Evolutionary conservation across 352 stramenopile species (phyloP), one percentile per base, ranked within the genome.

Genomic region (Aphanomyces euteiches): DNA sequence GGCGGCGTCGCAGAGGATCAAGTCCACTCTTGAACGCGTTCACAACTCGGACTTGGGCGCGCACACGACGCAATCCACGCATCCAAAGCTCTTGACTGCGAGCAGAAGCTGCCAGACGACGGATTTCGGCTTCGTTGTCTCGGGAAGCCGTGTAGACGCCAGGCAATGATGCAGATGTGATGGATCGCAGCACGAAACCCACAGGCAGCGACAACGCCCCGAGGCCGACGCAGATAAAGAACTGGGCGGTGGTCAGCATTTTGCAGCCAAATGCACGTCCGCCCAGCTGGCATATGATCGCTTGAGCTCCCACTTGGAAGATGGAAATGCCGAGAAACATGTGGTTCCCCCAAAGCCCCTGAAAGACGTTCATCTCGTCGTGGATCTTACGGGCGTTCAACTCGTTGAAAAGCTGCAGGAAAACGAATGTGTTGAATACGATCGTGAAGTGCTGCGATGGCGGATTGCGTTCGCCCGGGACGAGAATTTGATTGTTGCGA

Each of bases 241-340:
- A 92, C 59, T 90, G 79, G 0, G 3, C 61, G 1, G 68, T 76
- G 1, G 75, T 82, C 8, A 93, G 69, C 3, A 76, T 76, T 12
- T 56, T 47, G 66, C 84, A 92, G 58, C 87, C 88, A 74, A 90
- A 91, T 37, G 89, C 87, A 0, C 73, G 64, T 3, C 93, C 95
- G n/a, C 91, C 97, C 53, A 84, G 89, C 76, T 99, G 75, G 12
- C 99, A 92, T 69, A 99, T 98, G 57, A 99, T 56, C 50, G 98
- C 69, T 79, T 99, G 96, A 60, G 97, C 84, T 28, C 85, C 45
- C 19, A 98, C 81, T 67, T 97, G 98, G 66, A 96, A 77, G 2
- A 97, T 13, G 0, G 90, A 84, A 64, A 99, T 91, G 67, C 83
- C 82, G 59, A 97, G 83, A 77, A 98, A 99, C 5, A 99, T 78